Evolutionary conservation across 164 flowering plant genomes (phyloP).

Genomic region (Stephania cephalantha): DNA sequence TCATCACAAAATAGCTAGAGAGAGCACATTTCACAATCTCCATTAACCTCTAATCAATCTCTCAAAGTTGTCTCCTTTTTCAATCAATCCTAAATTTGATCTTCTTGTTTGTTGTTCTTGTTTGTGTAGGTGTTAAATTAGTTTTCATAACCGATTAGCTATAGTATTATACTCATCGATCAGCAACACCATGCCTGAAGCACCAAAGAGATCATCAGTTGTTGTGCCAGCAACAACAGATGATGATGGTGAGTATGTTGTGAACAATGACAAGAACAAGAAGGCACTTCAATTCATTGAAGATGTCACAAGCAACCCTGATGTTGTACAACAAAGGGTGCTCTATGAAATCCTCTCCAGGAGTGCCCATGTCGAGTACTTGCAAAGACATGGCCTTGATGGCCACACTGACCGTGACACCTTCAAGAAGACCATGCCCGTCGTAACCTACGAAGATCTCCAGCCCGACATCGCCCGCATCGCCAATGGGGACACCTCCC

Average conservation of each 20-base stretch:
- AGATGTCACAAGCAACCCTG: conserved; percentile 64
- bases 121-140: not conserved
- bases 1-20: not conserved
- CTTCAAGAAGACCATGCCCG: conserved; percentile 74
- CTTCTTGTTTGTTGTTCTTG: not conserved
- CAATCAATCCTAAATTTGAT: not conserved
- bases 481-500: conserved; percentile 72
- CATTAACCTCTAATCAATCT: not conserved
- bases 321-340: conserved; percentile 50
- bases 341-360: conserved; percentile 61
- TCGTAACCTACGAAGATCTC: conserved; percentile 64
- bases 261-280: conserved; percentile 39
- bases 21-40: conserved; percentile 3
- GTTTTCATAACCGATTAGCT: not conserved
- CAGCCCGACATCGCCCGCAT: conserved; percentile 62
- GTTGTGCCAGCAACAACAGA: not conserved
- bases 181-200: conserved; percentile 61
- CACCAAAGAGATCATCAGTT: conserved; percentile 32
- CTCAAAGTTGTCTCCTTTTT: conserved; percentile 2
- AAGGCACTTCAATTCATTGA: conserved; percentile 65
- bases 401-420: conserved; percentile 62
- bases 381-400: conserved; percentile 46
- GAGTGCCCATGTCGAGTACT: conserved; percentile 71
- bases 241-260: not conserved
- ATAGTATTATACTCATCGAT: not conserved